phyloP scores from a whole-genome alignment of 1,284 basidiomycete genomes.

The Lentinula novae-zelandiae region DNA sequence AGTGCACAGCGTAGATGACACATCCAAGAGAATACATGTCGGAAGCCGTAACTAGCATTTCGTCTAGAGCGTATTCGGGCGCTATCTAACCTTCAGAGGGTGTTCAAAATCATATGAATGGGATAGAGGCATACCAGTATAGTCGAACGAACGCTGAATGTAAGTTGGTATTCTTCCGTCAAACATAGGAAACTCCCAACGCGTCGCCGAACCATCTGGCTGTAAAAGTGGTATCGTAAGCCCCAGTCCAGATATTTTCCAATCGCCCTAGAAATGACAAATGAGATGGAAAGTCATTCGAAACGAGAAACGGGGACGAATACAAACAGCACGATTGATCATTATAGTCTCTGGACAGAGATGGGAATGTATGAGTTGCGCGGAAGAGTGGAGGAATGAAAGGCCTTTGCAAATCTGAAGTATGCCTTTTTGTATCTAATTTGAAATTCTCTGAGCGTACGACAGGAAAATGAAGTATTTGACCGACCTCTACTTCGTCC shows the following conservation, averaged over 20 bases:
- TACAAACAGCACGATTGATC: conserved; percentile 80
- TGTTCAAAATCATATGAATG: background rate
- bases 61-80: conserved; percentile 93
- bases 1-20: conserved; percentile 86
- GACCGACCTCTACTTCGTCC: conserved; percentile 79
- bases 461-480: background rate
- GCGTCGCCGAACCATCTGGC: conserved; percentile 70
- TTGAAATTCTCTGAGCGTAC: background rate
- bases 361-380: conserved; percentile 90
- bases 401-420: conserved; percentile 93
- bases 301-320: background rate
- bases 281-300: background rate
- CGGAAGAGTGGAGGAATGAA: conserved; percentile 89
- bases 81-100: conserved; percentile 43
- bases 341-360: conserved; percentile 82
- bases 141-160: conserved; percentile 92
- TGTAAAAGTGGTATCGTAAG: conserved; percentile 78
- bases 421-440: conserved; percentile 93
- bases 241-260: conserved; percentile 93
- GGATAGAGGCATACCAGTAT: conserved; percentile 63
- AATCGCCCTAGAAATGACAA: conserved; percentile 73
- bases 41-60: conserved; percentile 79
- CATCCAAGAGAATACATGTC: conserved; percentile 96
- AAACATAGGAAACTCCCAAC: conserved; percentile 87
- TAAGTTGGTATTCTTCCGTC: conserved; percentile 80